phyloP scores from a whole-genome alignment of 257 asterid species.

The Leptodermis oblonga region DNA sequence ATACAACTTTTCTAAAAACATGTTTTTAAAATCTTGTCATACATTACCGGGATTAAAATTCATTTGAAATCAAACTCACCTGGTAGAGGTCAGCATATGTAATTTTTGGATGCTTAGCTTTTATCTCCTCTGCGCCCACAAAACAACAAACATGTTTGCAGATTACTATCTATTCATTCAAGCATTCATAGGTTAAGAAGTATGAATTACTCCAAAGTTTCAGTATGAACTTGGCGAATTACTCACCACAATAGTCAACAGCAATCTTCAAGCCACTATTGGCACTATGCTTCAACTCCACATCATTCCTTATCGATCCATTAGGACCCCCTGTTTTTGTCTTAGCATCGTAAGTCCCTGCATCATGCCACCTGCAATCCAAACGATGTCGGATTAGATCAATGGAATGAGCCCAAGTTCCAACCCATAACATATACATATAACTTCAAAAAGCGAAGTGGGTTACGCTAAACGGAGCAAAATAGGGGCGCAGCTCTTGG shows the following conservation, averaged over 20 bases:
- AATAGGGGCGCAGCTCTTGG: slow-evolving; percentile 73
- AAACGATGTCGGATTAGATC: too few species aligned
- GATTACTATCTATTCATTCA: too few species aligned
- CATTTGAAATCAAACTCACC: slow-evolving; percentile 35
- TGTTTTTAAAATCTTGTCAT: too few species aligned
- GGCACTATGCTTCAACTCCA: slow-evolving; percentile 54
- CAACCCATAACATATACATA: background rate
- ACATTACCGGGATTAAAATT: too few species aligned
- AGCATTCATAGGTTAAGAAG: too few species aligned
- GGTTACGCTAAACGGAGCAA: slow-evolving; percentile 84
- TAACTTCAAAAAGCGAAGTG: background rate
- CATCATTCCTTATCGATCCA: slow-evolving; percentile 74
- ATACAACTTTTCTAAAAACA: too few species aligned
- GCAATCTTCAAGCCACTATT: slow-evolving; percentile 69
- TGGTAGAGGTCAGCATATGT: slow-evolving; percentile 91
- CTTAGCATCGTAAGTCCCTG: slow-evolving; percentile 81
- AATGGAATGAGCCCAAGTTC: background rate
- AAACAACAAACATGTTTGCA: slow-evolving; percentile 2
- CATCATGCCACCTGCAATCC: slow-evolving; percentile 86
- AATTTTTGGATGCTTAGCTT: slow-evolving; percentile 63
- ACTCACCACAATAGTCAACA: slow-evolving; percentile 66
- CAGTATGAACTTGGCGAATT: background rate
- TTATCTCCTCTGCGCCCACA: slow-evolving; percentile 57
- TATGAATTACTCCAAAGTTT: background rate
- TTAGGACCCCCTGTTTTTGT: slow-evolving; percentile 84